These are phyloP conservation scores for Boletus hoseneyae DNA, from an alignment of 1,284 basidiomycete genomes.

Conservation along the genomic window DNA sequence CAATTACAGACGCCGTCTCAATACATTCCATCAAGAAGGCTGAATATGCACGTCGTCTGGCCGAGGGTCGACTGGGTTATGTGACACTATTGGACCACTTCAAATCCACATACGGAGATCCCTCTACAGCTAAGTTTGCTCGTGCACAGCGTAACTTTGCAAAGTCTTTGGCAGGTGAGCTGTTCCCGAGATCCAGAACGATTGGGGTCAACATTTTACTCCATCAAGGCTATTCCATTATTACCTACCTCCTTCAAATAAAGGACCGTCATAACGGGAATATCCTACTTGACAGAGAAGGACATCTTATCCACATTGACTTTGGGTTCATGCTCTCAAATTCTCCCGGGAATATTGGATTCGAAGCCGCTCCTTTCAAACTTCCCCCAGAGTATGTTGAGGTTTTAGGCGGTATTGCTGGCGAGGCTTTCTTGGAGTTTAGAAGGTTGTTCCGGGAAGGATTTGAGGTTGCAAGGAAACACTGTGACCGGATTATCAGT, in stretches of 20 bases:
- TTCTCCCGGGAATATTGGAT: constrained; percentile 95
- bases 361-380: constrained; percentile 99
- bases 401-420: constrained; percentile 86
- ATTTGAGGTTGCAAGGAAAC: constrained; percentile 92
- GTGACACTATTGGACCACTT: constrained; percentile 91
- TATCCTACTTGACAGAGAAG: constrained; percentile 93
- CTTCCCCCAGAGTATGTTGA: constrained; percentile 94
- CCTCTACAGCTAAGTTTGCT: constrained; percentile 79
- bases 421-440: constrained; percentile 82
- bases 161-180: constrained; percentile 83
- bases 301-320: constrained; percentile 94
- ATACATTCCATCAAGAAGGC: constrained; percentile 99
- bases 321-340: constrained; percentile 99
- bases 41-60: constrained; percentile 87
- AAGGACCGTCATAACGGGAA: constrained; percentile 99
- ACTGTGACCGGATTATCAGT: constrained; percentile 97
- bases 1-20: constrained; percentile 94
- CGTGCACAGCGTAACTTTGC: constrained; percentile 91
- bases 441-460: constrained; percentile 86
- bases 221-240: constrained; percentile 80
- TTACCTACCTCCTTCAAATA: constrained; percentile 95
- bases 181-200: not conserved
- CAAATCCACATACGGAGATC: constrained; percentile 85
- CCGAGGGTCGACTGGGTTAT: constrained; percentile 77
- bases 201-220: not conserved